These are phyloP conservation scores for Carpinus viminea DNA, from an alignment of 306 rosid genomes.

Conservation along the genomic window DNA sequence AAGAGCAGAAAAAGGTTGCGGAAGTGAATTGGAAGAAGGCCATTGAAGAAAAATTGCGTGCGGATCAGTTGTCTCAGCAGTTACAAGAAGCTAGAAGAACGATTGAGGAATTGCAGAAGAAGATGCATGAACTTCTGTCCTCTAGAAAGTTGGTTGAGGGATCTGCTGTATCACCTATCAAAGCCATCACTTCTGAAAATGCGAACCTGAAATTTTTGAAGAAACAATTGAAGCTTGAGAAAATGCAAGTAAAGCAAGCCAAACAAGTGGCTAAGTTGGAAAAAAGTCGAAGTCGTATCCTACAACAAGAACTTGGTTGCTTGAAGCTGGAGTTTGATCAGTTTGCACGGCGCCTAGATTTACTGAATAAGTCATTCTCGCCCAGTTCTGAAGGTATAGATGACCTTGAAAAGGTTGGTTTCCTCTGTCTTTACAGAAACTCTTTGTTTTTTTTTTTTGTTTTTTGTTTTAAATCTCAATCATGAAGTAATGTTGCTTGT, in stretches of 20 bases:
- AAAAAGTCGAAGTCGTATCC: constrained; percentile 43
- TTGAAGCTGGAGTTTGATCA: constrained; percentile 60
- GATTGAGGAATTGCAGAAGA: constrained; percentile 50
- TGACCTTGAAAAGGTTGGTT: constrained; percentile 65
- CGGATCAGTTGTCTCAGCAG: constrained; percentile 56
- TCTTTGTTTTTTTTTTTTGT: not conserved
- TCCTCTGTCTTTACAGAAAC: constrained; percentile 14
- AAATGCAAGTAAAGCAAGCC: constrained; percentile 52
- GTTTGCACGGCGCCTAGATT: constrained; percentile 55
- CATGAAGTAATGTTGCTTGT: constrained; percentile 8
- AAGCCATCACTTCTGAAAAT: constrained; percentile 35
- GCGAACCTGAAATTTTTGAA: constrained; percentile 56
- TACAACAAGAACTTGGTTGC: constrained; percentile 55
- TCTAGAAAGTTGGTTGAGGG: constrained; percentile 40
- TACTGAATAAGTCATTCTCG: constrained; percentile 48
- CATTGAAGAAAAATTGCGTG: constrained; percentile 51
- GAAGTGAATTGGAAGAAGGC: constrained; percentile 59
- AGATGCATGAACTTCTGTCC: constrained; percentile 45
- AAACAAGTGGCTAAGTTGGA: constrained; percentile 58
- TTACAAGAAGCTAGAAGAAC: constrained; percentile 49
- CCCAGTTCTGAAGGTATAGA: constrained; percentile 40
- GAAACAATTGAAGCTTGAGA: constrained; percentile 62
- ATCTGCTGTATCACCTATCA: constrained; percentile 34
- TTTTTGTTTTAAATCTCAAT: constrained; percentile 8
- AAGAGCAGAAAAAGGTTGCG: constrained; percentile 50